These are phyloP conservation scores for Coemansia sp. DNA, from an alignment of 192 early-diverging fungal species.

Conservation along the genomic window DNA sequence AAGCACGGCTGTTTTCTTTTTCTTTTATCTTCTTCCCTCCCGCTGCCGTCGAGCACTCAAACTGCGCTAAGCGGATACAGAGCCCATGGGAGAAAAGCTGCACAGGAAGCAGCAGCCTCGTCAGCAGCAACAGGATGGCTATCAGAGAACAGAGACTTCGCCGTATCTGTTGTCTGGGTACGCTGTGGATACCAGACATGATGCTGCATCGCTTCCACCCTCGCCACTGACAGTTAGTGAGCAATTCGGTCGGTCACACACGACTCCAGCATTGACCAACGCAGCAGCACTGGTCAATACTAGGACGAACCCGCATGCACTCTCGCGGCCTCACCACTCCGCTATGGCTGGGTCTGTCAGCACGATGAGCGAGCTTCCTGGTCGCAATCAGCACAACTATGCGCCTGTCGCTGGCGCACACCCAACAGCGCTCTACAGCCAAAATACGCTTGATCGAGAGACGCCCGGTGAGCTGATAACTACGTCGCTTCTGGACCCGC, in stretches of 20 bases:
- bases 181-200: conserved; percentile 11
- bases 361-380: conserved; percentile 14
- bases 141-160: conserved; percentile 19
- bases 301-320: conserved; percentile 9
- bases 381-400: not conserved
- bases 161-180: conserved; percentile 19
- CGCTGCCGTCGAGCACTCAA: not conserved
- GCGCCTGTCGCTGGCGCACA: not conserved
- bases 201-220: conserved; percentile 15
- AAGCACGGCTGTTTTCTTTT: not conserved
- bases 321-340: conserved; percentile 2
- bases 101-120: conserved; percentile 13
- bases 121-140: conserved; percentile 9
- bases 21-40: not conserved
- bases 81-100: conserved; percentile 17
- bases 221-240: not conserved
- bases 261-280: conserved; percentile 26
- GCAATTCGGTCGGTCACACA: not conserved
- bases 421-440: conserved; percentile 1
- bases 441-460: conserved; percentile 10
- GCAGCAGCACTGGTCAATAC: conserved; percentile 34
- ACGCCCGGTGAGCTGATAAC: conserved; percentile 12
- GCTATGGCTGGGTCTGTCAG: conserved; percentile 20
- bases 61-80: not conserved
- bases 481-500: conserved; percentile 52